These are phyloP conservation scores for Noccaea caerulescens DNA, from an alignment of 345 rosid genomes.

Conservation along the genomic window DNA sequence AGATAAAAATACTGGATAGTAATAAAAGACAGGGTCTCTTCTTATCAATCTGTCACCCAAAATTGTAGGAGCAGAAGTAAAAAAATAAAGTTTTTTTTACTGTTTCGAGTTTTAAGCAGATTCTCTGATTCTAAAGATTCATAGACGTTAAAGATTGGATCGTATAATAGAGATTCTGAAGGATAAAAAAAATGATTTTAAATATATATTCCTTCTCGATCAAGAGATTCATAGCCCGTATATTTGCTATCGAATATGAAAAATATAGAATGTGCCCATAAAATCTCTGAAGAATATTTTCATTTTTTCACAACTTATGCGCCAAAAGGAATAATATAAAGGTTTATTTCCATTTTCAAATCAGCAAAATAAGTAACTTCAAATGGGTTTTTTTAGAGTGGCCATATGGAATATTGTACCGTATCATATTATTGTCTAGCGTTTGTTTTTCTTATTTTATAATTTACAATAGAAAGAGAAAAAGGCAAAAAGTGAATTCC, in stretches of 20 bases:
- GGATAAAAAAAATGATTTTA: background rate
- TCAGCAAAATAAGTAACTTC: background rate
- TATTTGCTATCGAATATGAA: conserved; percentile 13
- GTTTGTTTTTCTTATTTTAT: conserved; percentile 26
- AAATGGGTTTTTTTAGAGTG: conserved; percentile 11
- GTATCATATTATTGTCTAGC: conserved; percentile 6
- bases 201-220: conserved; percentile 4
- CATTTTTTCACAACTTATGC: conserved; percentile 6
- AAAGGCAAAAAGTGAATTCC: background rate
- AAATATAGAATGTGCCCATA: conserved; percentile 24
- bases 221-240: conserved; percentile 28
- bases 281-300: conserved; percentile 19
- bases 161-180: conserved; percentile 16
- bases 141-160: conserved; percentile 24
- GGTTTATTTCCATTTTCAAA: conserved; percentile 21
- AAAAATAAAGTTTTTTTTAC: background rate
- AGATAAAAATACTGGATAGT: background rate
- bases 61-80: conserved; percentile 44
- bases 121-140: conserved; percentile 29
- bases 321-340: conserved; percentile 19
- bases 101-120: conserved; percentile 33
- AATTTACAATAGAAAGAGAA: background rate
- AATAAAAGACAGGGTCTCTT: conserved; percentile 25
- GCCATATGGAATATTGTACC: conserved; percentile 34
- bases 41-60: conserved; percentile 40